Evolutionary conservation across 2,329 filamentous ascomycete genomes (phyloP).

Genomic region (Rutstroemia sp.): DNA sequence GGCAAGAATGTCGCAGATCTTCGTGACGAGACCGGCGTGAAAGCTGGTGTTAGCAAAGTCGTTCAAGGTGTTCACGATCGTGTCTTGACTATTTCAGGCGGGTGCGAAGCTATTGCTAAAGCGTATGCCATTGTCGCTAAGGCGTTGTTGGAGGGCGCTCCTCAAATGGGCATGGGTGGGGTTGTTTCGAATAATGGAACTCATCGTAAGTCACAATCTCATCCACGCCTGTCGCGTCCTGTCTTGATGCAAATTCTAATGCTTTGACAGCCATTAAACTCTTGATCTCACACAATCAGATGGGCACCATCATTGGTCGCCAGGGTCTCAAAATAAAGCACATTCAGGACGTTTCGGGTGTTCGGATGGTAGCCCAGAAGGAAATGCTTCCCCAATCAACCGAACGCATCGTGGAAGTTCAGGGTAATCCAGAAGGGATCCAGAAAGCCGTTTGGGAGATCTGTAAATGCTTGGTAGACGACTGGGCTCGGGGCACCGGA

Average conservation of each 20-base stretch:
- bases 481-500: constrained; percentile 94
- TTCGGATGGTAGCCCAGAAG: constrained; percentile 99
- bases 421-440: constrained; percentile 89
- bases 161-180: constrained; percentile 93
- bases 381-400: constrained; percentile 99
- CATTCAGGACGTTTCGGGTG: constrained; percentile 92
- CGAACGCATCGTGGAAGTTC: constrained; percentile 93
- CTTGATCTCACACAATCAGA: constrained; percentile 98
- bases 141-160: constrained; percentile 84
- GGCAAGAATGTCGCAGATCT: constrained; percentile 98
- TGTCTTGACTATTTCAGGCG: constrained; percentile 89
- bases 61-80: constrained; percentile 96
- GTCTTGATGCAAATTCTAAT: background rate
- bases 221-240: too few relatives aligned
- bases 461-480: constrained; percentile 94
- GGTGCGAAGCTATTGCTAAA: constrained; percentile 79
- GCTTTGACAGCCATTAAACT: constrained; percentile 73
- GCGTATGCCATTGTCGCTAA: constrained; percentile 92
- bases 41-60: constrained; percentile 97
- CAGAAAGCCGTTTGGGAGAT: constrained; percentile 98
- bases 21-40: constrained; percentile 94
- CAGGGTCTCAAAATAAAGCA: constrained; percentile 99
- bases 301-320: constrained; percentile 97
- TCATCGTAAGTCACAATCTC: constrained; percentile 63
- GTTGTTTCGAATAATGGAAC: constrained; percentile 81